Conservation (phyloP, 371 early-diverging fungal genomes). For the Lichtheimia corymbifera region DNA sequence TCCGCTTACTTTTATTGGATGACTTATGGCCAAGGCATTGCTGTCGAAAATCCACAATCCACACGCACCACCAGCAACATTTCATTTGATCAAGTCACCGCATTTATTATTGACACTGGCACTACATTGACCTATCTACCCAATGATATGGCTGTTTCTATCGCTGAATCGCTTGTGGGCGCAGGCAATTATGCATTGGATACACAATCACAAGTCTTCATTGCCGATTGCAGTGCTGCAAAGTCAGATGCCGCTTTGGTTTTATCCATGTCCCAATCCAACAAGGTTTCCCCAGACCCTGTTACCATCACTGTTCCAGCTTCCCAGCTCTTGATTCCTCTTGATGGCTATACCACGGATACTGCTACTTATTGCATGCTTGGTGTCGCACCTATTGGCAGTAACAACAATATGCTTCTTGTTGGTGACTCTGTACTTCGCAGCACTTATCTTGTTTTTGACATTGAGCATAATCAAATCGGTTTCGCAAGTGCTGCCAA, state of each 20-base stretch:
- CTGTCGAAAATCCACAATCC: conserved; percentile 15
- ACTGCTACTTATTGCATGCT: conserved; percentile 33
- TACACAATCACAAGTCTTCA: conserved; percentile 19
- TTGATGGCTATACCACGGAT: conserved; percentile 17
- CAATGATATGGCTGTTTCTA: conserved; percentile 15
- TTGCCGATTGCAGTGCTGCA: conserved; percentile 25
- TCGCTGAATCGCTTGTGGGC: conserved; percentile 23
- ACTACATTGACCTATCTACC: conserved; percentile 49
- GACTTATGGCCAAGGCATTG: conserved; percentile 39
- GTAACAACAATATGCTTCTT: conserved; percentile 21
- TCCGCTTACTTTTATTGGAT: conserved; percentile 38
- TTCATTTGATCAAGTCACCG: conserved; percentile 21
- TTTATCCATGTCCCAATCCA: conserved; percentile 30
- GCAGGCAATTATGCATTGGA: conserved; percentile 18
- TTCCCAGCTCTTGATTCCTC: conserved; percentile 38
- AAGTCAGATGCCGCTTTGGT: conserved; percentile 24
- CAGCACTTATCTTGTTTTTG: conserved; percentile 46
- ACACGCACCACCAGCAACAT: conserved; percentile 7
- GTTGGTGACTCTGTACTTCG: conserved; percentile 44
- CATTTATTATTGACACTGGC: conserved; percentile 44
- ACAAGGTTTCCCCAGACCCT: conserved; percentile 11
- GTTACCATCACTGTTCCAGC: conserved; percentile 30
- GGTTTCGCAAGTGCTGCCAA: conserved; percentile 45
- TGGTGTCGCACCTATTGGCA: conserved; percentile 38
- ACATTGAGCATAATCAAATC: conserved; percentile 32